Conservation (phyloP, 495 filamentous ascomycete species). For the Friedmanniomyces endolithicus region DNA sequence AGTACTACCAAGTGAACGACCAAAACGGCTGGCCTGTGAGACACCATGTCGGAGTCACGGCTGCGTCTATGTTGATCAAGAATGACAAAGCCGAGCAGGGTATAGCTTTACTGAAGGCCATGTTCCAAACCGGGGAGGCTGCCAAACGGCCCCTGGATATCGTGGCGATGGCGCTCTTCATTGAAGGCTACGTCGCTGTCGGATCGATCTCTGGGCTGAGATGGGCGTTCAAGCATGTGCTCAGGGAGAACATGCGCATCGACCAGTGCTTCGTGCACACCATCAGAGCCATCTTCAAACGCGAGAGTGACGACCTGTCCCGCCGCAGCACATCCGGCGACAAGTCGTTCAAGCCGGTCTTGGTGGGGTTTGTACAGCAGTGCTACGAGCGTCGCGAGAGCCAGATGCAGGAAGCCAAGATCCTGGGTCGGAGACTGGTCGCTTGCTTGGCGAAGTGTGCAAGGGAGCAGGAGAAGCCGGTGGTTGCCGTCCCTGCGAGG, state of each 20-base stretch:
- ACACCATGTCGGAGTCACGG: constrained; percentile 17
- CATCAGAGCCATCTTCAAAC: neutral
- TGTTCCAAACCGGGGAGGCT: constrained; percentile 12
- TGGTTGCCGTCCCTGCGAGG: neutral
- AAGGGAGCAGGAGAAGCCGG: neutral
- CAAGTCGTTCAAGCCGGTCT: neutral
- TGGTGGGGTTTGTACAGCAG: neutral
- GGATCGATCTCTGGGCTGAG: constrained; percentile 9
- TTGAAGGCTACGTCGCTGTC: constrained; percentile 13
- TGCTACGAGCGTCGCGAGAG: constrained; percentile 1
- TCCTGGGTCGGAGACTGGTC: constrained; percentile 5
- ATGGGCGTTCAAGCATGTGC: constrained; percentile 15
- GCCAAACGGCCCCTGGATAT: constrained; percentile 7
- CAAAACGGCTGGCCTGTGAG: constrained; percentile 7
- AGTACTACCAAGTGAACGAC: constrained; percentile 20
- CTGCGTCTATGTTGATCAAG: constrained; percentile 15
- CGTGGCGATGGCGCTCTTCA: constrained; percentile 15
- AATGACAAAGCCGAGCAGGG: neutral
- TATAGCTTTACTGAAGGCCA: constrained; percentile 11
- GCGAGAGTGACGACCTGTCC: neutral
- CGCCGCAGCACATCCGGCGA: neutral
- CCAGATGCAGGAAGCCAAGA: constrained; percentile 2
- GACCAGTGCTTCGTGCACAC: constrained; percentile 10
- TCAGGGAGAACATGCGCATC: constrained; percentile 17
- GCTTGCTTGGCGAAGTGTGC: constrained; percentile 1